Base-by-base conservation (phyloP, 1,284 basidiomycete genomes). In the Phylloboletellus chloephorus region DNA sequence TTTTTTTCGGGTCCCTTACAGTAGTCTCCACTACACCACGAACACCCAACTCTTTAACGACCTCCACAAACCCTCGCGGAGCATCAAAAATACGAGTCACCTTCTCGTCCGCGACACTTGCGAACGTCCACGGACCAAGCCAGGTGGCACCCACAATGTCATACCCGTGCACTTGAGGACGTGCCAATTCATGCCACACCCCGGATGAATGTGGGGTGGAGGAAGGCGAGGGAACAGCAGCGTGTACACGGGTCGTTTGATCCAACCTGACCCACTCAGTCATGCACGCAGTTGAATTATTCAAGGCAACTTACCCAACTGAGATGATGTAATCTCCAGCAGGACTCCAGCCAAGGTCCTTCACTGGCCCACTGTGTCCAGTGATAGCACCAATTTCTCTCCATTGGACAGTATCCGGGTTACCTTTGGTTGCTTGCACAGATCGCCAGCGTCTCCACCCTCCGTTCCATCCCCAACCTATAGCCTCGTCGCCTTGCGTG, bases 91-190 rank as follows among this genome's bases (percentile, higher is more conserved):
- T 79, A 32, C 93, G 78, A 8, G 81, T 77, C 11, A 95, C 89
- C 63, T 96, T 96, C 64, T 97, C 93, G 56, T 97, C 93, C 7
- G 89, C 88, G 32, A 88, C 81, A 52, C 88, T 93, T 12, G 82
- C 82, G 56, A 95, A 91, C 16, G 77, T 79, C 31, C 91, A 67
- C 0, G 86, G 67, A 44, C 76, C 72, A 31, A 96, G 72, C 63
- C 91, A 92, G 2, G 74, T 77, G 2, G 77, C 82, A 46, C 82
- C 82, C n/a, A 92, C 71, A 31, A 96, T 69, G 56, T 96, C 91
- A 61, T 97, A 96, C 5, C 93, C 93, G 63, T 98, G 93, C 13
- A 95, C 82, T 63, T 98, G 93, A 17, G 93, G 93, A 12, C 93
- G 79, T 20, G 78, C 78, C 21, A 96, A 69, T 60, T 97, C 93